A percentile compares a stretch with the other conserved stretches of the same genome.
Conservation (phyloP, 148 eudicot genomes). For the Cornus florida region DNA sequence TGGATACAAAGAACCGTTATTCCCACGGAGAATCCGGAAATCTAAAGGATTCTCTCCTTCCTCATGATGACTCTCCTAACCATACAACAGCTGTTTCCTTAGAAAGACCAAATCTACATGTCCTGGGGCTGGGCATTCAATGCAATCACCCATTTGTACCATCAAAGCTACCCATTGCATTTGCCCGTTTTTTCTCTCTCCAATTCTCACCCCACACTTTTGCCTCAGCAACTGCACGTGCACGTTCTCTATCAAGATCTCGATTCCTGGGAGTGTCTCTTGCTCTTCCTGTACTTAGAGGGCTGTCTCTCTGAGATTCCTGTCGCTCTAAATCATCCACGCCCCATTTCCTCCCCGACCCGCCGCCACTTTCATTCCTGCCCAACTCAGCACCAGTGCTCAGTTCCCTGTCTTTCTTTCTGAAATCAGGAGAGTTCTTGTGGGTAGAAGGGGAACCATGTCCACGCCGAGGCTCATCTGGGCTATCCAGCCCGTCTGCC, state of each 20-base stretch:
- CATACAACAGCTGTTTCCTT: background rate
- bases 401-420: conserved; percentile 60
- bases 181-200: conserved; percentile 73
- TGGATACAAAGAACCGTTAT: background rate
- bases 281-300: conserved; percentile 52
- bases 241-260: conserved; percentile 80
- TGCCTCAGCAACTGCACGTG: conserved; percentile 92
- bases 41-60: background rate
- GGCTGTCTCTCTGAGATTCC: conserved; percentile 70
- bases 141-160: conserved; percentile 47
- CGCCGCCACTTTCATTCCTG: conserved; percentile 53
- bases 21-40: background rate
- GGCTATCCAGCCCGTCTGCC: conserved; percentile 58
- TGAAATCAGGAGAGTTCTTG: conserved; percentile 67
- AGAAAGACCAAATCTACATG: background rate
- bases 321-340: conserved; percentile 47
- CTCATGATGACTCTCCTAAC: conserved; percentile 11
- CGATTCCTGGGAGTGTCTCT: conserved; percentile 73
- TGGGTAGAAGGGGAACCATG: conserved; percentile 67
- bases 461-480: conserved; percentile 39
- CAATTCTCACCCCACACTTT: conserved; percentile 97
- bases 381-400: conserved; percentile 61
- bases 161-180: conserved; percentile 67
- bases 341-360: conserved; percentile 75
- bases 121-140: background rate